phyloP scores from a whole-genome alignment of 2,329 filamentous ascomycete genomes.

The Pseudogymnoascus sp. region DNA sequence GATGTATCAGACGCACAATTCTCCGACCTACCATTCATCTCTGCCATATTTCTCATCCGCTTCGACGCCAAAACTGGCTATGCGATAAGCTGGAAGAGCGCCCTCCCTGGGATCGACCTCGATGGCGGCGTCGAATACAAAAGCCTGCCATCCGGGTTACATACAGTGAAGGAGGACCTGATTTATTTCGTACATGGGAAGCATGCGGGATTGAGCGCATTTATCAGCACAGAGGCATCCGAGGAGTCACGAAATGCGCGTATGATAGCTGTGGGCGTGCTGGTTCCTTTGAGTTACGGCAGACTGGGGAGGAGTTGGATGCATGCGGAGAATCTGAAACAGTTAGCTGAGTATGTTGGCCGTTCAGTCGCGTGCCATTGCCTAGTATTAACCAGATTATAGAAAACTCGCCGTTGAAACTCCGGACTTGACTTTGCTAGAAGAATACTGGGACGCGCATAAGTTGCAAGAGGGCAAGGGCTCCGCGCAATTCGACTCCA shows the following conservation, averaged over 20 bases:
- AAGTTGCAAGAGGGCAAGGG: constrained; percentile 29
- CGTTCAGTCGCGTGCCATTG: background rate
- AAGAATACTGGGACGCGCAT: constrained; percentile 72
- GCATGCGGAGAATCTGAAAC: constrained; percentile 69
- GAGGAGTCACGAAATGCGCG: constrained; percentile 77
- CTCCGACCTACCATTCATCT: constrained; percentile 52
- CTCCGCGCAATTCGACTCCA: constrained; percentile 21
- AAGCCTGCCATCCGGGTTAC: constrained; percentile 84
- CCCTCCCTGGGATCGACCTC: constrained; percentile 61
- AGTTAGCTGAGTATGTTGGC: constrained; percentile 57
- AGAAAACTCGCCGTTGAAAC: constrained; percentile 59
- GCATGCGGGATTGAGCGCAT: constrained; percentile 85
- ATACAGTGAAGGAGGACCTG: constrained; percentile 80
- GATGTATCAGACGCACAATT: constrained; percentile 20
- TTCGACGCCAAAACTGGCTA: constrained; percentile 91
- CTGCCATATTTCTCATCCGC: constrained; percentile 79
- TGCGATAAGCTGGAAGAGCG: constrained; percentile 82
- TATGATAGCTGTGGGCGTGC: constrained; percentile 84
- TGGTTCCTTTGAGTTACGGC: constrained; percentile 81
- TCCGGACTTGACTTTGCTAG: constrained; percentile 55
- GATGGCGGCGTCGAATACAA: constrained; percentile 94
- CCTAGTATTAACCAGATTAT: constrained; percentile 20
- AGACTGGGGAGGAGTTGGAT: constrained; percentile 83
- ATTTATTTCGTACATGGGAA: constrained; percentile 87
- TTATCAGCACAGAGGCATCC: constrained; percentile 74